Percentiles rank a stretch among this genome's conserved stretches.
Evolutionary conservation across 441 rosid genomes (phyloP).

Genomic region (Populus hybrid): DNA sequence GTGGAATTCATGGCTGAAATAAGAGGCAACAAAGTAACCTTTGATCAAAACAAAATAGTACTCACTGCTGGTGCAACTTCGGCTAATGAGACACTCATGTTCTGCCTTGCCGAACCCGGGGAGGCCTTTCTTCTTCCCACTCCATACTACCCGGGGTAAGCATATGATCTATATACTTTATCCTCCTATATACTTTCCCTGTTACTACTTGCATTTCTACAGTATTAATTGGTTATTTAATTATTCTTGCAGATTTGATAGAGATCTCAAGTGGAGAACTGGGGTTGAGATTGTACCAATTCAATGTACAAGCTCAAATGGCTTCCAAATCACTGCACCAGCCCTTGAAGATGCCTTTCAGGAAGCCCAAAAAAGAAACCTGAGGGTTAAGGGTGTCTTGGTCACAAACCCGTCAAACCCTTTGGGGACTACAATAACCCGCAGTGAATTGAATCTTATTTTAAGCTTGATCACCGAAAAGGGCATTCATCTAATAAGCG

Average conservation of each 20-base stretch:
- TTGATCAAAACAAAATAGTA: slow-evolving; percentile 68
- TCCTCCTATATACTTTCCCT: slow-evolving; percentile 16
- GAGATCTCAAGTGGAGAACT: too few species aligned
- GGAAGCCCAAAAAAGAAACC: too few species aligned
- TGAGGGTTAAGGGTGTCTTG: slow-evolving; percentile 81
- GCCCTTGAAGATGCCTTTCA: too few species aligned
- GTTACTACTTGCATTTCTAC: slow-evolving; percentile 10
- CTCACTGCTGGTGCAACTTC: slow-evolving; percentile 96
- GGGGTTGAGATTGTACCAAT: too few species aligned
- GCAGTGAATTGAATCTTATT: slow-evolving; percentile 69
- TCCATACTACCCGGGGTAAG: slow-evolving; percentile 94
- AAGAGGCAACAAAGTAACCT: slow-evolving; percentile 74
- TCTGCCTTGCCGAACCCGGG: slow-evolving; percentile 82
- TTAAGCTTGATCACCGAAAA: slow-evolving; percentile 60
- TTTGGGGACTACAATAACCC: slow-evolving; percentile 73
- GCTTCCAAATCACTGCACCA: too few species aligned
- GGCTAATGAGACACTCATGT: slow-evolving; percentile 88
- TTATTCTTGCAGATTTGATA: too few species aligned
- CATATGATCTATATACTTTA: too few species aligned
- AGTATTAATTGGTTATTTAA: too few species aligned
- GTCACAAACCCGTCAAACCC: slow-evolving; percentile 96
- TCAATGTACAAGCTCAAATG: too few species aligned
- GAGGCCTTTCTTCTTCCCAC: slow-evolving; percentile 92
- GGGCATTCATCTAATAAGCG: slow-evolving; percentile 81
- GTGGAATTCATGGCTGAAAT: slow-evolving; percentile 86